Evolutionary conservation across 169 alveolate species (phyloP), one percentile per base, ranked within the genome.

Genomic region (Perkinsus olseni): DNA sequence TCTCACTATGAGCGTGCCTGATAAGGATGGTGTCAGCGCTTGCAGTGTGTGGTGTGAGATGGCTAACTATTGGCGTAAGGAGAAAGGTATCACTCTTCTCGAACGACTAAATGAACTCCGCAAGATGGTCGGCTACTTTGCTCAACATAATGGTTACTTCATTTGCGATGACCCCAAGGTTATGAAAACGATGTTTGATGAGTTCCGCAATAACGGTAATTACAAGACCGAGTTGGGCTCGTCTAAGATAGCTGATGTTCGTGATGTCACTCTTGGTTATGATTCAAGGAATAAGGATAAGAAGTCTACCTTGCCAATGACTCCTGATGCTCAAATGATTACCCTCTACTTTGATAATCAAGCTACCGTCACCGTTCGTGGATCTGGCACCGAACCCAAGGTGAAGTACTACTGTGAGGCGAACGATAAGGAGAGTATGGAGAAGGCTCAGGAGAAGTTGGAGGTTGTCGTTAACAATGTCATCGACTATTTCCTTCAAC

Each of bases 381-480:
- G 96, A 20, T 92, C 95, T 74, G 97, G 97, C 39, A 95, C 97
- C 28, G 97, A 95, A 91, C 97, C 97, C 39, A 95, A 95, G 74
- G 91, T 95, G 31, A 95, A 95, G 93, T 95, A 95, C 94, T 95
- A 95, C 92, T 82, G 94, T 74, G 96, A 95, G 50, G 50, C 50
- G 3, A 40, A 40, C 50, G 50, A 40, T 40, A 93, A 95, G 92
- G 92, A 93, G 37, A 92, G 93, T n/a, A 94, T 93, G 40, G 96
- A 95, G 37, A 92, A 94, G 50, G 96, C 95, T 31, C 91, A 51
- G 74, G 94, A 91, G 28, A 94, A 95, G 45, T 93, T 96, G 39
- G 96, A 93, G 45, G 90, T 82, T 74, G 92, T 95, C 92, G 95
- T 96, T 51, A 40, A 94, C 31, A 95, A 93, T 28, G 95, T 96